These are phyloP conservation scores for Lepraria neglecta DNA, from an alignment of 495 filamentous ascomycete genomes.

Conservation along the genomic window DNA sequence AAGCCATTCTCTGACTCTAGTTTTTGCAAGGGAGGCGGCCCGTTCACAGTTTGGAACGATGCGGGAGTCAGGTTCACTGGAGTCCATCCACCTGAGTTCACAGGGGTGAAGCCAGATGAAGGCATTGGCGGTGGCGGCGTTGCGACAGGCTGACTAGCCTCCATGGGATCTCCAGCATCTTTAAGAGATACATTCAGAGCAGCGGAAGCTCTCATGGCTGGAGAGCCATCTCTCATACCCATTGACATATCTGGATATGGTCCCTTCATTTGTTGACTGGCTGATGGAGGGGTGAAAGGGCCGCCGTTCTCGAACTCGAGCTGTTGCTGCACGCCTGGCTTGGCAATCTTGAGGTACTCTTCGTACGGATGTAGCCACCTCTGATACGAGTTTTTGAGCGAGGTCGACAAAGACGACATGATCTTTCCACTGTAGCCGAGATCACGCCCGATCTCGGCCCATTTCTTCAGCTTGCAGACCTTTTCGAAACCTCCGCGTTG, in stretches of 20 bases:
- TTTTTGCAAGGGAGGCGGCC: conserved; percentile 38
- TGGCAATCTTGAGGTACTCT: conserved; percentile 85
- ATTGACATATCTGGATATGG: conserved; percentile 62
- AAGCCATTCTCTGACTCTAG: conserved; percentile 45
- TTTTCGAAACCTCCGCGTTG: conserved; percentile 86
- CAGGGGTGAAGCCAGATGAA: conserved; percentile 71
- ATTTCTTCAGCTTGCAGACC: conserved; percentile 97
- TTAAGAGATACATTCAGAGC: conserved; percentile 61
- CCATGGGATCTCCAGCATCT: conserved; percentile 43
- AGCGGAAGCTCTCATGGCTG: conserved; percentile 61
- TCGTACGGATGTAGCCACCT: conserved; percentile 95
- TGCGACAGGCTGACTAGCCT: conserved; percentile 42
- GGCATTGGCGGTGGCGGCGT: conserved; percentile 47
- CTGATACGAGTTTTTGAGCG: conserved; percentile 96
- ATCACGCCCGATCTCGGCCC: conserved; percentile 97
- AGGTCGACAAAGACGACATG: conserved; percentile 99
- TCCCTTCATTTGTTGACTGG: conserved; percentile 77
- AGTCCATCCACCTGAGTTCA: conserved; percentile 75
- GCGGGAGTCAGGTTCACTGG: conserved; percentile 60
- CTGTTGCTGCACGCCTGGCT: conserved; percentile 94
- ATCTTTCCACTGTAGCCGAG: conserved; percentile 99
- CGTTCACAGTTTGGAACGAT: conserved; percentile 51
- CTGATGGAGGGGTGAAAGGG: conserved; percentile 87
- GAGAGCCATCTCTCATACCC: conserved; percentile 58
- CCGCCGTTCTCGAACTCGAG: conserved; percentile 90